phyloP scores from a whole-genome alignment of 1,284 basidiomycete genomes.

The Malassezia brasiliensis region DNA sequence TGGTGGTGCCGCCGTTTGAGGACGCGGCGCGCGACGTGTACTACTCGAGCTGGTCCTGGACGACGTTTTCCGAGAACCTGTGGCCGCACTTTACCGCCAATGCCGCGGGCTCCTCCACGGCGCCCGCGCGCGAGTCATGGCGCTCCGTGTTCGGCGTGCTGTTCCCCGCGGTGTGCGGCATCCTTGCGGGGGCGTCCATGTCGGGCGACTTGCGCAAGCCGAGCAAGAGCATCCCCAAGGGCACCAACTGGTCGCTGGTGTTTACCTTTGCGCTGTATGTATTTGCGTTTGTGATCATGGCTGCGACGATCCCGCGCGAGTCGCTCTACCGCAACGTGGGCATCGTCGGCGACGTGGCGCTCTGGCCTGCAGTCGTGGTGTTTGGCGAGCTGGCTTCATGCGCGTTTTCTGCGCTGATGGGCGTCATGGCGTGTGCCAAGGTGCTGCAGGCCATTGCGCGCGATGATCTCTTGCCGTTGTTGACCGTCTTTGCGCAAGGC shows the following conservation, averaged over 20 bases:
- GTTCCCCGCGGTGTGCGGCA: constrained; percentile 45
- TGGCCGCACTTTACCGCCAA: constrained; percentile 42
- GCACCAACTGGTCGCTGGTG: constrained; percentile 43
- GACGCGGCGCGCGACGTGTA: constrained; percentile 39
- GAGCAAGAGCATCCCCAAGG: constrained; percentile 48
- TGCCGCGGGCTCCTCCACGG: constrained; percentile 39
- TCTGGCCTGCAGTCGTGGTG: constrained; percentile 40
- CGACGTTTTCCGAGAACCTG: constrained; percentile 36
- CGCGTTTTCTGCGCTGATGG: constrained; percentile 46
- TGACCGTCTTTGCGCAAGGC: constrained; percentile 42
- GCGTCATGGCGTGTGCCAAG: constrained; percentile 46
- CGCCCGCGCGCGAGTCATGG: constrained; percentile 31
- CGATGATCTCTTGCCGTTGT: constrained; percentile 40
- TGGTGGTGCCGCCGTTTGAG: constrained; percentile 35
- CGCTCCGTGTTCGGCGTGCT: constrained; percentile 45
- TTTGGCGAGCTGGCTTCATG: constrained; percentile 44
- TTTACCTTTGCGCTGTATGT: constrained; percentile 44
- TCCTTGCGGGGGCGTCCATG: constrained; percentile 46
- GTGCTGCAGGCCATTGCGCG: constrained; percentile 46
- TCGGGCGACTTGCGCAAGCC: constrained; percentile 47
- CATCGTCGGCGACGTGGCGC: constrained; percentile 42
- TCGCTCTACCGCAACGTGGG: constrained; percentile 42
- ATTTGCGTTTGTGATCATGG: constrained; percentile 38
- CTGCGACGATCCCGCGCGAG: constrained; percentile 40
- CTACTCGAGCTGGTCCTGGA: constrained; percentile 42